Percentiles rank a stretch among this genome's conserved stretches.
phyloP scores from a whole-genome alignment of 2,329 filamentous ascomycete genomes.

The Trichoderma brevicompactum region DNA sequence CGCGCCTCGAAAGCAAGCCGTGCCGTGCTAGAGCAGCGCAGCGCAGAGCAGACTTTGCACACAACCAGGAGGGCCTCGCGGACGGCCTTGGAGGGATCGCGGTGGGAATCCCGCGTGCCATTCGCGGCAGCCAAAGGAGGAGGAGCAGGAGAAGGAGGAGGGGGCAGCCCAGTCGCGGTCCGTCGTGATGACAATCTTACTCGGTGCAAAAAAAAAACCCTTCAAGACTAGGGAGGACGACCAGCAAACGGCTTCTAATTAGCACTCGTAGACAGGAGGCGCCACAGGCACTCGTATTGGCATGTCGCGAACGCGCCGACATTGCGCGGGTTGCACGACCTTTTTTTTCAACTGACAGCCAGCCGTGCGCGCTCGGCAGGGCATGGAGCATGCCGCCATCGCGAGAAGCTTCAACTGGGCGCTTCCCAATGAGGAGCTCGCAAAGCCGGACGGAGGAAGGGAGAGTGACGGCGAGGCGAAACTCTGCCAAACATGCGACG shows the following conservation, averaged over 20 bases:
- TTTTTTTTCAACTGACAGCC: no score
- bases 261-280: not conserved
- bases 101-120: slow-evolving; percentile 24
- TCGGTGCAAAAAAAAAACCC: slow-evolving; percentile 3
- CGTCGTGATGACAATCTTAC: slow-evolving; percentile 24
- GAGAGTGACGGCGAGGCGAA: no score
- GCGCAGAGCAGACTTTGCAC: no score
- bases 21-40: no score
- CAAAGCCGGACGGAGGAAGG: no score
- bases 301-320: not conserved
- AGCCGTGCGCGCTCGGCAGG: no score
- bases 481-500: slow-evolving; percentile 20
- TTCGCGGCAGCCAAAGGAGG: slow-evolving; percentile 16
- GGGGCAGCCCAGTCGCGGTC: slow-evolving; percentile 13
- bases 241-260: not conserved
- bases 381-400: not conserved
- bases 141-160: not conserved
- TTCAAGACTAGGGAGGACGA: slow-evolving; percentile 14
- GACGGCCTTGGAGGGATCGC: slow-evolving; percentile 13
- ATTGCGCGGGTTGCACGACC: no score
- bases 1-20: no score
- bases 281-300: not conserved
- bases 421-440: no score
- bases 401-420: not conserved
- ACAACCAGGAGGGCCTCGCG: no score